These are phyloP conservation scores for Cyclostephanos tholiformis DNA, from an alignment of 108 stramenopile genomes.

Conservation along the genomic window DNA sequence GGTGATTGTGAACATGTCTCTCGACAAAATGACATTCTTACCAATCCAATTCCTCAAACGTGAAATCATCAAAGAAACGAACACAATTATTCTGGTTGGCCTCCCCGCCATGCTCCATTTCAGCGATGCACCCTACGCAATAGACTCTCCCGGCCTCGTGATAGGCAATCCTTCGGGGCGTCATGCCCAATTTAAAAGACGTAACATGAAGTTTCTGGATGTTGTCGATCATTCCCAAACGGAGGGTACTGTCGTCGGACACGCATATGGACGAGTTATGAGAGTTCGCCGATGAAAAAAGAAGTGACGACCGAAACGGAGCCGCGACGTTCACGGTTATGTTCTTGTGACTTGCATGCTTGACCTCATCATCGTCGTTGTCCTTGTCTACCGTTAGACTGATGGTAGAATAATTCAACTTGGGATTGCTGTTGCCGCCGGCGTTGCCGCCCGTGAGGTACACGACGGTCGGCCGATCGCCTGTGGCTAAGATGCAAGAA, in stretches of 20 bases:
- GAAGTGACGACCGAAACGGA: constrained; percentile 69
- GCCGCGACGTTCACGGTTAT: constrained; percentile 82
- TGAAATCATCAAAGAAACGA: constrained; percentile 86
- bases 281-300: constrained; percentile 57
- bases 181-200: constrained; percentile 90
- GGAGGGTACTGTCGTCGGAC: constrained; percentile 84
- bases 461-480: constrained; percentile 97
- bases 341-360: constrained; percentile 54
- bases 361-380: constrained; percentile 66
- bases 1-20: background rate
- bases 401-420: constrained; percentile 93
- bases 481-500: constrained; percentile 92
- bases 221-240: constrained; percentile 95
- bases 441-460: constrained; percentile 80
- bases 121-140: constrained; percentile 85
- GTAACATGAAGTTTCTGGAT: constrained; percentile 98
- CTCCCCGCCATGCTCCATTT: constrained; percentile 61
- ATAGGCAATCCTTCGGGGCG: constrained; percentile 89
- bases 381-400: constrained; percentile 72
- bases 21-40: constrained; percentile 21
- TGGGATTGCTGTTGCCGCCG: constrained; percentile 64
- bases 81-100: constrained; percentile 85
- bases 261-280: constrained; percentile 90
- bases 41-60: constrained; percentile 86
- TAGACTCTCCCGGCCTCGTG: constrained; percentile 75